Conservation (phyloP, 441 rosid species). For the Erysimum cheiri region DNA sequence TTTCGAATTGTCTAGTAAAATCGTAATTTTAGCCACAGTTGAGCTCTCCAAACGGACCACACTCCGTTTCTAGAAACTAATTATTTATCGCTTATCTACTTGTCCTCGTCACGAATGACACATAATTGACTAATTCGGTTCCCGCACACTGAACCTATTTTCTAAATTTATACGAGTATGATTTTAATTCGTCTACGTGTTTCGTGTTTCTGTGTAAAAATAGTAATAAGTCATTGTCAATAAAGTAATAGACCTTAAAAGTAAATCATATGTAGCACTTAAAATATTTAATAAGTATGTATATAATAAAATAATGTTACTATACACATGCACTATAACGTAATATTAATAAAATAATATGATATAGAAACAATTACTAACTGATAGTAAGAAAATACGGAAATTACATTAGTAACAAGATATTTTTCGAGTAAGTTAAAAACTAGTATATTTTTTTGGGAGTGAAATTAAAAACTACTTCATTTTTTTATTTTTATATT, state of each 20-base stretch:
- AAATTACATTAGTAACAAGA: neutral
- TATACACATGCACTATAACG: too few relatives aligned
- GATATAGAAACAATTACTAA: neutral
- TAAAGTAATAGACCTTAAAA: neutral
- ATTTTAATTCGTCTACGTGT: constrained; percentile 15
- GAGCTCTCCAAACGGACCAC: constrained; percentile 2
- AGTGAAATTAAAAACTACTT: neutral
- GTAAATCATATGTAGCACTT: neutral
- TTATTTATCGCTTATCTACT: neutral
- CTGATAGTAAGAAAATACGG: too few relatives aligned
- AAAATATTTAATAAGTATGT: neutral
- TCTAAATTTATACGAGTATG: neutral
- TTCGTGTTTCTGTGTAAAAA: neutral
- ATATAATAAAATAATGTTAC: neutral
- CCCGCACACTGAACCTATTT: neutral
- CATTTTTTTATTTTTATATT: neutral
- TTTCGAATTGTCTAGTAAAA: constrained; percentile 4
- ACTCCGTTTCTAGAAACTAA: constrained; percentile 30
- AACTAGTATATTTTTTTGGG: too few relatives aligned
- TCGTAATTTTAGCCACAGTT: constrained; percentile 9
- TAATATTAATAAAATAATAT: neutral
- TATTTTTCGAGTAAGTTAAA: neutral
- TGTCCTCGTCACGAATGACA: constrained; percentile 21
- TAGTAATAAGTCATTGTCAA: neutral
- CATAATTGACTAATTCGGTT: constrained; percentile 31